Percentiles rank a stretch among this genome's conserved stretches.
phyloP scores from a whole-genome alignment of 139 green algal genomes.

The Closterium sp. region DNA sequence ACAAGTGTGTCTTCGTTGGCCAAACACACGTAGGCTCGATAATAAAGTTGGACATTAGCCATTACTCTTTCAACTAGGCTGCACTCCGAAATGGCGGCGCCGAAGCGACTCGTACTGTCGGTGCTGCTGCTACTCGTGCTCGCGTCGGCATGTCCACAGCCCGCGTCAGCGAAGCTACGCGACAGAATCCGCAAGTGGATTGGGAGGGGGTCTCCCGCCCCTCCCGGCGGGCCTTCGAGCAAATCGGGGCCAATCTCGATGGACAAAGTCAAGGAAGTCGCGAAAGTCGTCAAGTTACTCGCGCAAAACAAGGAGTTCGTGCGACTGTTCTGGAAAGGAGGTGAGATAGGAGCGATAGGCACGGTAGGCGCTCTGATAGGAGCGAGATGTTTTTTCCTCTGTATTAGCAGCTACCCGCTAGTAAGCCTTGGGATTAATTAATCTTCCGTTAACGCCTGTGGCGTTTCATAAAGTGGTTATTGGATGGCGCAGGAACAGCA shows the following conservation, averaged over 20 bases:
- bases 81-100: not conserved
- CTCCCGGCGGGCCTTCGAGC: too few relatives aligned
- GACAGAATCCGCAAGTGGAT: not conserved
- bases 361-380: too few relatives aligned
- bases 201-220: not conserved
- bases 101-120: not conserved
- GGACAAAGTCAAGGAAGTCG: not conserved
- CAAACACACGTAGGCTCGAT: too few relatives aligned
- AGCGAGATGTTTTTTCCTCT: too few relatives aligned
- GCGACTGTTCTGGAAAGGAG: not conserved
- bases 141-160: not conserved
- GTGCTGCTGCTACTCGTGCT: not conserved
- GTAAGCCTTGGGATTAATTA: too few relatives aligned
- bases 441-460: too few relatives aligned
- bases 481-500: too few relatives aligned
- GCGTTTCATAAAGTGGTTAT: too few relatives aligned
- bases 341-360: not conserved
- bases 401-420: too few relatives aligned
- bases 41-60: too few relatives aligned
- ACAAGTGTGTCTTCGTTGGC: too few relatives aligned
- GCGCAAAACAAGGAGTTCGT: not conserved
- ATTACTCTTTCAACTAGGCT: too few relatives aligned
- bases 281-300: not conserved
- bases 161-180: not conserved
- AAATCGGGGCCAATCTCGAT: not conserved